A percentile compares a stretch with the other conserved stretches of the same genome.
Conservation (phyloP, 2,329 filamentous ascomycete genomes). For the Fusarium marasasianum region DNA sequence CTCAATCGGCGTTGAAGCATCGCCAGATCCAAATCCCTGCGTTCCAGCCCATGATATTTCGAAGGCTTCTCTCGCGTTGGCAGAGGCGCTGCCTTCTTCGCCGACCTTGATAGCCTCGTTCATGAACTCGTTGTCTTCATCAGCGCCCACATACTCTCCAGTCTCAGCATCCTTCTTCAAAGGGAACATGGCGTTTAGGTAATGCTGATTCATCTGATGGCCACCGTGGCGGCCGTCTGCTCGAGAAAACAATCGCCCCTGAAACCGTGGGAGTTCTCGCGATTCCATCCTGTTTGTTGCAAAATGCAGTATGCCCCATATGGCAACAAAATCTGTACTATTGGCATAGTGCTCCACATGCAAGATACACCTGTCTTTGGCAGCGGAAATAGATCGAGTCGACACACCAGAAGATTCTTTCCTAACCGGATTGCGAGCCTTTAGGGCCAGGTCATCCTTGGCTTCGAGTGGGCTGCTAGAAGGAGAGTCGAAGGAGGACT, state of each 20-base stretch:
- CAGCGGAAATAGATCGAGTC: constrained; percentile 49
- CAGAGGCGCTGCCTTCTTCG: constrained; percentile 54
- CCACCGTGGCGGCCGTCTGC: constrained; percentile 58
- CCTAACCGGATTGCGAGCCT: constrained; percentile 22
- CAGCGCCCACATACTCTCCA: constrained; percentile 54
- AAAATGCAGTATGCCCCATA: constrained; percentile 79
- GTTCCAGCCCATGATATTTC: constrained; percentile 58
- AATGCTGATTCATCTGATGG: constrained; percentile 69
- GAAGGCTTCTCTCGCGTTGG: constrained; percentile 57
- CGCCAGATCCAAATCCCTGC: constrained; percentile 49
- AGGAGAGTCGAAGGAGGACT: constrained; percentile 47
- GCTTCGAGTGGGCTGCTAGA: constrained; percentile 30
- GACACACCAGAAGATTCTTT: constrained; percentile 44
- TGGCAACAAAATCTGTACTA: constrained; percentile 75
- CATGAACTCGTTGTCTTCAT: constrained; percentile 68
- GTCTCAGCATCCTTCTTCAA: constrained; percentile 54
- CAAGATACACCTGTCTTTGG: constrained; percentile 64
- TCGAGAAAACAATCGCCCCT: constrained; percentile 69
- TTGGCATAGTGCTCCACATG: constrained; percentile 87
- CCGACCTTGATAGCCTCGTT: constrained; percentile 62
- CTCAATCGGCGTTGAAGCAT: constrained; percentile 49
- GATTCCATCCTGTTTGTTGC: constrained; percentile 54
- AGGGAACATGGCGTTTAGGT: constrained; percentile 70
- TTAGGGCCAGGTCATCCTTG: constrained; percentile 18
- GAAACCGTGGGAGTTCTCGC: constrained; percentile 65